phyloP scores from a whole-genome alignment of 306 rosid genomes.

The Pachyrhizus erosus region DNA sequence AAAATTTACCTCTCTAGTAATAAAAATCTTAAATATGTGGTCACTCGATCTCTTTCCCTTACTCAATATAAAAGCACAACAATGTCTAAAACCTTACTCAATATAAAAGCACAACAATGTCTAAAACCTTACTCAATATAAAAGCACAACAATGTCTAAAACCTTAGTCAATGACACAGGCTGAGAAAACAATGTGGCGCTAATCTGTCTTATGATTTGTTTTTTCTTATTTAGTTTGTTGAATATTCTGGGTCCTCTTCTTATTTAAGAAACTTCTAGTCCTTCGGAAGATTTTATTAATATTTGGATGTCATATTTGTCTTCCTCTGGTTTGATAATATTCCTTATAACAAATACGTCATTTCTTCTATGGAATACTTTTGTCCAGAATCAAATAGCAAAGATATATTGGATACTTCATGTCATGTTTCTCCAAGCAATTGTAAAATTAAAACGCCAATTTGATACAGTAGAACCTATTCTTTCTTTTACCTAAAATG shows the following conservation, averaged over 20 bases:
- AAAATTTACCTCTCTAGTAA: too few species aligned
- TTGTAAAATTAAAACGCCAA: background rate
- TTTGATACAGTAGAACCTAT: background rate
- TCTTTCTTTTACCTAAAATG: background rate
- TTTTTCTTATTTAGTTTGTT: background rate
- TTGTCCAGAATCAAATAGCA: constrained; percentile 40
- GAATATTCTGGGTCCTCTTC: constrained; percentile 26
- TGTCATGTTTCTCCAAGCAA: constrained; percentile 38
- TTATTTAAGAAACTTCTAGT: constrained; percentile 49
- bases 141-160: background rate
- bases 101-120: too few species aligned
- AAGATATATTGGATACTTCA: constrained; percentile 34
- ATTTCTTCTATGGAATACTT: constrained; percentile 44
- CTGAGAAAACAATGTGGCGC: constrained; percentile 49
- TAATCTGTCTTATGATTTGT: constrained; percentile 17
- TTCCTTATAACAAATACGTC: constrained; percentile 44
- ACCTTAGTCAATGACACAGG: constrained; percentile 20
- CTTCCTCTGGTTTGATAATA: constrained; percentile 39
- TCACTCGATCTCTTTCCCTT: too few species aligned
- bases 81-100: too few species aligned
- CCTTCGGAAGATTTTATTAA: constrained; percentile 40
- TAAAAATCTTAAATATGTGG: too few species aligned
- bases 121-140: too few species aligned
- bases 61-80: too few species aligned
- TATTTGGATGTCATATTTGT: constrained; percentile 45